Evolutionary conservation across 176 grass and related monocot species (phyloP).

Genomic region (Oropetium thomaeum): DNA sequence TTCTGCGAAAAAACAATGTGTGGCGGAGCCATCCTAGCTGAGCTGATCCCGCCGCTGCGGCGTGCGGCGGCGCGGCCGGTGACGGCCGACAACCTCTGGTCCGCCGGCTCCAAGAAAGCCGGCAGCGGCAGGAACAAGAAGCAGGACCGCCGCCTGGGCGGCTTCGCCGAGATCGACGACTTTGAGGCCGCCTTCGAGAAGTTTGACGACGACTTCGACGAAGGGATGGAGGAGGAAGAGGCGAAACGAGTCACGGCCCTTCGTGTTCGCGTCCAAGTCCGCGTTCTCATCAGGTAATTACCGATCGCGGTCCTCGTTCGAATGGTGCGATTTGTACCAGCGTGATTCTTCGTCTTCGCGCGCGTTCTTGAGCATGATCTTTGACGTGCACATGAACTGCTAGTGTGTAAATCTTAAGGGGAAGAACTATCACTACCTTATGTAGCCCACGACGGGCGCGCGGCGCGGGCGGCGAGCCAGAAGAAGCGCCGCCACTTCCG

Average conservation of each 20-base stretch:
- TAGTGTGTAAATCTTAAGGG: constrained; percentile 27
- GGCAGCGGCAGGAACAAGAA: constrained; percentile 6
- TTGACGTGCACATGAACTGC: neutral
- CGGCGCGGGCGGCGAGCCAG: neutral
- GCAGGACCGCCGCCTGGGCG: neutral
- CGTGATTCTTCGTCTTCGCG: neutral
- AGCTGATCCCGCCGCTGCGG: constrained; percentile 45
- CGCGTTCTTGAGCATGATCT: neutral
- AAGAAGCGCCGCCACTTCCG: constrained; percentile 41
- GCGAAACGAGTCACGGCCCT: constrained; percentile 17
- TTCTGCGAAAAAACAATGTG: constrained; percentile 46
- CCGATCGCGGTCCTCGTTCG: neutral
- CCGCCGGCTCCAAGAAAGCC: constrained; percentile 25
- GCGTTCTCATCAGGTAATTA: constrained; percentile 37
- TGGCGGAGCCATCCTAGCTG: constrained; percentile 70
- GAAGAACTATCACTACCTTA: neutral
- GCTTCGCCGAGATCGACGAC: constrained; percentile 31
- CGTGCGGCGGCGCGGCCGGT: constrained; percentile 28
- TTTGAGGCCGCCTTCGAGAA: constrained; percentile 72
- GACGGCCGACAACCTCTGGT: constrained; percentile 9
- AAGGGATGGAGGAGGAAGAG: constrained; percentile 18
- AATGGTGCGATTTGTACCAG: neutral
- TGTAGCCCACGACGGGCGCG: constrained; percentile 11
- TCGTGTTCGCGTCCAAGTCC: constrained; percentile 29
- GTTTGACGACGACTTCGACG: constrained; percentile 53